phyloP scores from a whole-genome alignment of 345 rosid species.

The Anastatica hierochuntica region DNA sequence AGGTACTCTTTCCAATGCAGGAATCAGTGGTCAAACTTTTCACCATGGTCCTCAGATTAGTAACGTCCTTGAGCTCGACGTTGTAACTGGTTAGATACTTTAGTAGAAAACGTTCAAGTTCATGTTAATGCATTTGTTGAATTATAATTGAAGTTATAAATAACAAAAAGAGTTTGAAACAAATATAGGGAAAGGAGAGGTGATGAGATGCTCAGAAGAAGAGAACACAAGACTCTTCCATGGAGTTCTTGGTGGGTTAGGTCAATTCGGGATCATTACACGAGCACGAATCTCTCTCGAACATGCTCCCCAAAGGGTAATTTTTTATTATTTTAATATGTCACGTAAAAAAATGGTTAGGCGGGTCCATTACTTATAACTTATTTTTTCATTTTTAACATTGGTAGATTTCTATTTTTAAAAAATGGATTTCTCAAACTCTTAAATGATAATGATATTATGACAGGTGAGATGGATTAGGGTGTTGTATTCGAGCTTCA shows the following conservation, averaged over 20 bases:
- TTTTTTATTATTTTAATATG: too few species aligned
- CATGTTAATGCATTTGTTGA: too few species aligned
- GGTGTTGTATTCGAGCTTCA: conserved; percentile 68
- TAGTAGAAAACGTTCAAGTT: not conserved
- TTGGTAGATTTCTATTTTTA: too few species aligned
- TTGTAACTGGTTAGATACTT: conserved; percentile 78
- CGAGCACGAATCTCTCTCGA: conserved; percentile 91
- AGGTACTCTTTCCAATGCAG: conserved; percentile 92
- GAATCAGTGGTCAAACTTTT: conserved; percentile 97
- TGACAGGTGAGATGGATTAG: conserved; percentile 91
- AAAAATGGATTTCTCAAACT: too few species aligned
- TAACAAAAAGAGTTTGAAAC: too few species aligned
- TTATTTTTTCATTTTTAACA: too few species aligned
- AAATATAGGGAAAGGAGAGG: conserved; percentile 90
- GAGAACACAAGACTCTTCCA: conserved; percentile 65
- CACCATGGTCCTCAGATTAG: conserved; percentile 92
- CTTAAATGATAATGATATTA: too few species aligned
- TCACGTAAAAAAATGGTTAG: too few species aligned
- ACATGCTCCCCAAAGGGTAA: conserved; percentile 84
- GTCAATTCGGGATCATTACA: conserved; percentile 94
- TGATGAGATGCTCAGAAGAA: conserved; percentile 59
- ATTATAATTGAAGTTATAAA: too few species aligned
- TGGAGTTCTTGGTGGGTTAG: conserved; percentile 91
- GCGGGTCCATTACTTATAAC: too few species aligned
- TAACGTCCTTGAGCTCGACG: conserved; percentile 85